These are phyloP conservation scores for Camelina neglecta DNA, from an alignment of 345 rosid species.

Conservation along the genomic window DNA sequence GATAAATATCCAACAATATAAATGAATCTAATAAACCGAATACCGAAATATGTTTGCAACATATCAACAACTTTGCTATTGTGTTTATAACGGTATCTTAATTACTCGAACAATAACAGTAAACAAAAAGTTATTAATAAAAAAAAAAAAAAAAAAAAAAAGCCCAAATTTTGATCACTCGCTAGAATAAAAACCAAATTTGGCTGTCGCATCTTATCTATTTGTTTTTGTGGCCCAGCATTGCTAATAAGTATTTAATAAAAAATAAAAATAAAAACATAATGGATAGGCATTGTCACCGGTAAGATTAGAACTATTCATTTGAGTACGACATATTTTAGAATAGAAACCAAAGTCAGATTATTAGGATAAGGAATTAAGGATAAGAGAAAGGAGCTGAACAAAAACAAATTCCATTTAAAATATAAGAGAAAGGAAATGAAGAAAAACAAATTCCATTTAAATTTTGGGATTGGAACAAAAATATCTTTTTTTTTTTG, in stretches of 20 bases:
- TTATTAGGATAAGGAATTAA: neutral
- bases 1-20: no score
- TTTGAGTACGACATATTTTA: neutral
- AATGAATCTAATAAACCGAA: no score
- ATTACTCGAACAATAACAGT: no score
- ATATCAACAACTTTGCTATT: no score
- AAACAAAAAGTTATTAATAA: no score
- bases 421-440: no score
- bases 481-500: no score
- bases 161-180: neutral
- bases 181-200: neutral
- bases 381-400: neutral
- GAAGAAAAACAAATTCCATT: no score
- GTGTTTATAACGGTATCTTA: no score
- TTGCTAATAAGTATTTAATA: neutral
- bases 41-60: no score
- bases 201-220: constrained; percentile 18
- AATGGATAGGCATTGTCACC: constrained; percentile 20
- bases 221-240: neutral
- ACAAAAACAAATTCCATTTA: neutral
- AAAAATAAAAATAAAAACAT: neutral
- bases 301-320: neutral
- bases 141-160: neutral
- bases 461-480: no score
- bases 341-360: neutral